Evolutionary conservation across 176 grass and related monocot genomes (phyloP).

Genomic region (Eremochloa ophiuroides): DNA sequence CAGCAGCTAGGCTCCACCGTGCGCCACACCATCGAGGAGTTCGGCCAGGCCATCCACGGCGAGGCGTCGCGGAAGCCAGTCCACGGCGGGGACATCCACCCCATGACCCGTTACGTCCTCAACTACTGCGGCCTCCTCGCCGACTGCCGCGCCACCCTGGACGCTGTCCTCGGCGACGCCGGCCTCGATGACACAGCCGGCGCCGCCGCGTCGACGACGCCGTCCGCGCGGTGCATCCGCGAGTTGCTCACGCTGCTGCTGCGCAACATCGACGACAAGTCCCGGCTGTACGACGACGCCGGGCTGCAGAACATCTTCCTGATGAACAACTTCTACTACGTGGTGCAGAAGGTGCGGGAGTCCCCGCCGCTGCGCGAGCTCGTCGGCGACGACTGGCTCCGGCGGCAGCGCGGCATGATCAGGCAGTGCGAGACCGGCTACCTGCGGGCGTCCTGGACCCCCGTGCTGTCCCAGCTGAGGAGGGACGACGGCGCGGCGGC

Average conservation of each 20-base stretch:
- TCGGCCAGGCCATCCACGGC: conserved; percentile 53
- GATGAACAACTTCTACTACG: conserved; percentile 96
- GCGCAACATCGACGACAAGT: conserved; percentile 70
- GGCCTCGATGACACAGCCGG: not conserved
- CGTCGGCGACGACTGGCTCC: conserved; percentile 84
- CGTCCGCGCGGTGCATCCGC: conserved; percentile 51
- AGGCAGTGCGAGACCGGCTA: conserved; percentile 63
- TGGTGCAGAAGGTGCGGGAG: conserved; percentile 82
- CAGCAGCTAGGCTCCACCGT: conserved; percentile 40
- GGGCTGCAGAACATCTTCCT: conserved; percentile 84
- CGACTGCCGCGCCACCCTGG: conserved; percentile 48
- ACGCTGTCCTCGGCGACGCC: conserved; percentile 45
- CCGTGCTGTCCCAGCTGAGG: conserved; percentile 52
- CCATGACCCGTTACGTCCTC: conserved; percentile 80
- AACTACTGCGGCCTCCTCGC: conserved; percentile 82
- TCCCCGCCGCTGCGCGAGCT: conserved; percentile 46
- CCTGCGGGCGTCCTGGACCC: conserved; percentile 78
- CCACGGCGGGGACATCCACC: conserved; percentile 75
- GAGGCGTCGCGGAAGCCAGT: conserved; percentile 50
- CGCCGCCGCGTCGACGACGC: conserved; percentile 34
- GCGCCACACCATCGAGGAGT: conserved; percentile 55
- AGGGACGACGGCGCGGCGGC: conserved; percentile 48
- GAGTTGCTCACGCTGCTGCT: conserved; percentile 58
- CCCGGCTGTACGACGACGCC: conserved; percentile 70
- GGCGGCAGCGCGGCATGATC: conserved; percentile 62